Percentiles rank a stretch among this genome's conserved stretches.
Conservation (phyloP, 2,329 filamentous ascomycete species). For the Penicillium sp. region DNA sequence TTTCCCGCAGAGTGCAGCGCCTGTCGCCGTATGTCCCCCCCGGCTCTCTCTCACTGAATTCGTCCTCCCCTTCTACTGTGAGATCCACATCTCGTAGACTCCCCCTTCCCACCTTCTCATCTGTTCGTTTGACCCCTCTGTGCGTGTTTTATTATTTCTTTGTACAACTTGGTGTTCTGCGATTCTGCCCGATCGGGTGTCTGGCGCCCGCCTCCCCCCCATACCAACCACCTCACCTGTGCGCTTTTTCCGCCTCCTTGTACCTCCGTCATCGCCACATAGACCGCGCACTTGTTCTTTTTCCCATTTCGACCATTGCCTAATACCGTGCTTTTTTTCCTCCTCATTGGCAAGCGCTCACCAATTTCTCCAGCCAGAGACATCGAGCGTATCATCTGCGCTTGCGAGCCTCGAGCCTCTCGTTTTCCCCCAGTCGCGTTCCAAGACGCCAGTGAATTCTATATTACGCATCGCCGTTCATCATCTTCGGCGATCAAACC, state of each 20-base stretch:
- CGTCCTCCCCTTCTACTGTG: constrained; percentile 25
- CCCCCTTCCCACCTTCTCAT: constrained; percentile 8
- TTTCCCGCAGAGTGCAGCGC: constrained; percentile 30
- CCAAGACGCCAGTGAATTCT: constrained; percentile 11
- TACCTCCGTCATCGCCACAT: constrained; percentile 25
- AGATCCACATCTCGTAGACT: constrained; percentile 30
- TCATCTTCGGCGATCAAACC: constrained; percentile 4
- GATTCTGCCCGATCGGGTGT: constrained; percentile 26
- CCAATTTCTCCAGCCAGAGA: constrained; percentile 9
- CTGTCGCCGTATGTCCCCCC: constrained; percentile 22
- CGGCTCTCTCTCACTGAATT: constrained; percentile 19
- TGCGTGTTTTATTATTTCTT: constrained; percentile 13
- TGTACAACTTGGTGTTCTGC: constrained; percentile 16
- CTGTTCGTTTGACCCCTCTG: constrained; percentile 8
- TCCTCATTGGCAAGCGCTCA: constrained; percentile 9
- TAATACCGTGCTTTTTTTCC: neutral
- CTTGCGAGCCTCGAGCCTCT: constrained; percentile 14
- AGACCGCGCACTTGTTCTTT: constrained; percentile 10
- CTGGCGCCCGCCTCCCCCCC: constrained; percentile 15
- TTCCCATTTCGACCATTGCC: constrained; percentile 2
- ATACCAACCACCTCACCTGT: constrained; percentile 22
- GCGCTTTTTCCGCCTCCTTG: constrained; percentile 27
- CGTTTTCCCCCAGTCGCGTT: constrained; percentile 21
- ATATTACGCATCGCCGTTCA: constrained; percentile 15
- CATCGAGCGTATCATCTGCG: constrained; percentile 12